Conservation (phyloP, 768 basidiomycete species). For the Pisolithus tinctorius region DNA sequence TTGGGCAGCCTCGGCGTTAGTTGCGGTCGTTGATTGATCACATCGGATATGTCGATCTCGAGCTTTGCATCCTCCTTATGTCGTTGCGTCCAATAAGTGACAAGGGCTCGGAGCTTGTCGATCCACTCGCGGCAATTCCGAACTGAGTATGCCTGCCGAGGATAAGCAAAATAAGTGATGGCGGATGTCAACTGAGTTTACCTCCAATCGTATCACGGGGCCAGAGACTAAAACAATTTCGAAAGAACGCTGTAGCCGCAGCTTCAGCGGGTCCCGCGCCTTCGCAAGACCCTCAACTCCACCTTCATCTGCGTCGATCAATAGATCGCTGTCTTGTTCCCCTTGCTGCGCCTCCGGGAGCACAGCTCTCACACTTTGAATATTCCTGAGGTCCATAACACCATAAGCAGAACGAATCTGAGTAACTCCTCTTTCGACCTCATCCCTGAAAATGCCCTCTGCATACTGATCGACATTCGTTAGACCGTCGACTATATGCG, state of each 20-base stretch:
- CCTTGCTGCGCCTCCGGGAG: constrained; percentile 31
- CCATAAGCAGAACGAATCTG: constrained; percentile 64
- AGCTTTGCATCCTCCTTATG: constrained; percentile 69
- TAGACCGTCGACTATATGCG: constrained; percentile 24
- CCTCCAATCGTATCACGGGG: constrained; percentile 71
- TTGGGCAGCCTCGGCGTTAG: constrained; percentile 47
- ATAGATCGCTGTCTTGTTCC: constrained; percentile 25
- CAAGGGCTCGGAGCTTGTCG: constrained; percentile 58
- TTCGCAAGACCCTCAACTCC: constrained; percentile 49
- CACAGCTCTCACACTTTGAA: constrained; percentile 59
- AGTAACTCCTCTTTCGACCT: constrained; percentile 54
- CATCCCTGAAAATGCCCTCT: constrained; percentile 37
- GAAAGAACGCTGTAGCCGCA: constrained; percentile 65
- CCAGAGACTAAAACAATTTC: constrained; percentile 70
- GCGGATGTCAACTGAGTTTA: constrained; percentile 25
- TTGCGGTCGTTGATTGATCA: constrained; percentile 41
- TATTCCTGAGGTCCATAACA: constrained; percentile 64
- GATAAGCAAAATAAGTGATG: background rate
- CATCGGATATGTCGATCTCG: constrained; percentile 74
- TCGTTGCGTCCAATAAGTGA: constrained; percentile 73
- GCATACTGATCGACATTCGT: constrained; percentile 22
- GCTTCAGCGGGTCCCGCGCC: constrained; percentile 34
- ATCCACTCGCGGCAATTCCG: constrained; percentile 81
- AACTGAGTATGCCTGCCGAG: constrained; percentile 53
- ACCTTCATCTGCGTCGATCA: constrained; percentile 59